Conservation (phyloP, 805 yeast species). For the Candida verbasci region DNA sequence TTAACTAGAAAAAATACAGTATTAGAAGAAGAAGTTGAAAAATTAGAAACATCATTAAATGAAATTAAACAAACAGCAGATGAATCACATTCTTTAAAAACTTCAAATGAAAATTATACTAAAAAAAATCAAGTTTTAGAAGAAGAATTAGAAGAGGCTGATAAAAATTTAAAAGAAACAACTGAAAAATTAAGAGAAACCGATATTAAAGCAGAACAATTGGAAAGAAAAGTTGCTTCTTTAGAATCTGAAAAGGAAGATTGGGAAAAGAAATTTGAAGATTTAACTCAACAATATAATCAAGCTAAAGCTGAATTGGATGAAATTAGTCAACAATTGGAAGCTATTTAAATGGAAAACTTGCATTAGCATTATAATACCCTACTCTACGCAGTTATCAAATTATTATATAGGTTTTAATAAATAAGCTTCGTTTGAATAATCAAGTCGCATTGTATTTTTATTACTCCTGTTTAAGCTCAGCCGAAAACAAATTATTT, state of each 20-base stretch:
- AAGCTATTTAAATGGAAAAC: slow-evolving; percentile 50
- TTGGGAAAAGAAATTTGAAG: slow-evolving; percentile 88
- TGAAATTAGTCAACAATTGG: slow-evolving; percentile 94
- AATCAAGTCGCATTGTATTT: no score
- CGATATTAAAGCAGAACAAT: slow-evolving; percentile 92
- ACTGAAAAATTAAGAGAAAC: slow-evolving; percentile 92
- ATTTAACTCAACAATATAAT: slow-evolving; percentile 73
- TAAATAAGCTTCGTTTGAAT: no score
- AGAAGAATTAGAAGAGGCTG: slow-evolving; percentile 87
- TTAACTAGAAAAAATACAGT: slow-evolving; percentile 88
- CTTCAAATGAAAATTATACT: slow-evolving; percentile 85
- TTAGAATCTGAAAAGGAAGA: slow-evolving; percentile 90
- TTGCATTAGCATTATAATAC: no score
- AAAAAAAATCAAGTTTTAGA: slow-evolving; percentile 87
- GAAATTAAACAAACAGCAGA: slow-evolving; percentile 85
- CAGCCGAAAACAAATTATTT: no score
- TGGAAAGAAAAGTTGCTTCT: slow-evolving; percentile 89
- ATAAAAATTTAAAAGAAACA: slow-evolving; percentile 85
- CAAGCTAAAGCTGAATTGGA: slow-evolving; percentile 91
- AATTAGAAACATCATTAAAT: slow-evolving; percentile 66
- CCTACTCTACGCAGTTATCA: no score
- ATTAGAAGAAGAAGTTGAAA: slow-evolving; percentile 79
- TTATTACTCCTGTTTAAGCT: no score
- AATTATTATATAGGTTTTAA: no score
- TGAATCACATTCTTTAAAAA: slow-evolving; percentile 81